These are phyloP conservation scores for Ambrosiella beaveri DNA, from an alignment of 2,329 filamentous ascomycete species.

Conservation along the genomic window DNA sequence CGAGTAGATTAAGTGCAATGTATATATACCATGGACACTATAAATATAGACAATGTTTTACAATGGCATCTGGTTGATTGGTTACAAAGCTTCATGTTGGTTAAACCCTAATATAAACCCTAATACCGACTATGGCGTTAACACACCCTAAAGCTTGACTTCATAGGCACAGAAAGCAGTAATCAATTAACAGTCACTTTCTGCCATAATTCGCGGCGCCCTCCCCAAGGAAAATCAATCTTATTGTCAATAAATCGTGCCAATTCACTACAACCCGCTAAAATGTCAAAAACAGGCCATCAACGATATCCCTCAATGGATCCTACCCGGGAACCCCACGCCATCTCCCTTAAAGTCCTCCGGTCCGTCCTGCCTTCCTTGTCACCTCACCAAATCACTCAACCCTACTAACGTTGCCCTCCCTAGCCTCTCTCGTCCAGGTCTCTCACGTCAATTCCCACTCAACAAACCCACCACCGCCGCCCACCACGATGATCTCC, in stretches of 20 bases:
- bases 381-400: background rate
- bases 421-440: slow-evolving; percentile 61
- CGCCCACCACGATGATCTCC: slow-evolving; percentile 17
- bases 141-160: background rate
- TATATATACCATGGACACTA: background rate
- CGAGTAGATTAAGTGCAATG: slow-evolving; percentile 13
- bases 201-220: too few relatives aligned
- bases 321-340: slow-evolving; percentile 55
- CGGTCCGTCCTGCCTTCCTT: slow-evolving; percentile 27
- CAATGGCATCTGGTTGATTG: background rate
- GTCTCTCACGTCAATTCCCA: slow-evolving; percentile 54
- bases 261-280: background rate
- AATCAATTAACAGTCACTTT: background rate
- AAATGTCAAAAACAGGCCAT: slow-evolving; percentile 32
- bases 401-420: background rate
- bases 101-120: background rate
- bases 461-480: slow-evolving; percentile 23
- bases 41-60: background rate
- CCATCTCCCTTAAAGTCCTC: slow-evolving; percentile 61
- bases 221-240: background rate
- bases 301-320: slow-evolving; percentile 40
- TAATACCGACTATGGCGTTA: background rate
- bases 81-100: background rate
- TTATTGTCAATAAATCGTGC: background rate
- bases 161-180: background rate